Conservation (phyloP, 1,284 basidiomycete genomes). For the Trametes versicolor region DNA sequence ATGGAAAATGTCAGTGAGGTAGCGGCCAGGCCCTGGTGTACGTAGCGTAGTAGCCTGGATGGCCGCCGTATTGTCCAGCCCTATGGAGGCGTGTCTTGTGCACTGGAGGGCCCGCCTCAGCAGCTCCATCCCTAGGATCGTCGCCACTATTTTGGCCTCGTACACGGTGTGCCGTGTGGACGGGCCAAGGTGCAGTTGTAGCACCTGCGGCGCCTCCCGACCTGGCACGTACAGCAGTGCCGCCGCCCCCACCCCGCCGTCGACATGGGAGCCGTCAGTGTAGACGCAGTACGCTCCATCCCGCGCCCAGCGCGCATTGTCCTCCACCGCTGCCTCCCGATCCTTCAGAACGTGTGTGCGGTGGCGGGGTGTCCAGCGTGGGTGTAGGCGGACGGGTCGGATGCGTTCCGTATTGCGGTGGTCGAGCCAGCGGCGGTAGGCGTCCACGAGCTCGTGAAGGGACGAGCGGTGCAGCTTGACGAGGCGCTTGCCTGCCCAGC, state of each 20-base stretch:
- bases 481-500: slow-evolving; percentile 16
- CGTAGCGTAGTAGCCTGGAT: slow-evolving; percentile 15
- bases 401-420: slow-evolving; percentile 30
- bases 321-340: slow-evolving; percentile 22
- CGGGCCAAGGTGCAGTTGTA: slow-evolving; percentile 39
- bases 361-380: slow-evolving; percentile 24
- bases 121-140: slow-evolving; percentile 28
- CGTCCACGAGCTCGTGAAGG: slow-evolving; percentile 37
- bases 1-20: slow-evolving; percentile 7
- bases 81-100: slow-evolving; percentile 7
- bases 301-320: slow-evolving; percentile 13
- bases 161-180: slow-evolving; percentile 42
- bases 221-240: slow-evolving; percentile 20
- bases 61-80: slow-evolving; percentile 27
- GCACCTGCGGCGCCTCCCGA: not conserved
- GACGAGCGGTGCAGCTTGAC: slow-evolving; percentile 33
- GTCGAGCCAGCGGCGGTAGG: slow-evolving; percentile 20
- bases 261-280: slow-evolving; percentile 33
- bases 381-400: slow-evolving; percentile 20
- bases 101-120: not conserved
- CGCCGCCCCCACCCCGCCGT: slow-evolving; percentile 23
- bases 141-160: slow-evolving; percentile 44
- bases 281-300: slow-evolving; percentile 23
- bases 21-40: slow-evolving; percentile 2
- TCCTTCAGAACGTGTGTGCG: slow-evolving; percentile 4